These are phyloP conservation scores for Diutina sp. DNA, from an alignment of 1,139 yeast species.

Conservation along the genomic window DNA sequence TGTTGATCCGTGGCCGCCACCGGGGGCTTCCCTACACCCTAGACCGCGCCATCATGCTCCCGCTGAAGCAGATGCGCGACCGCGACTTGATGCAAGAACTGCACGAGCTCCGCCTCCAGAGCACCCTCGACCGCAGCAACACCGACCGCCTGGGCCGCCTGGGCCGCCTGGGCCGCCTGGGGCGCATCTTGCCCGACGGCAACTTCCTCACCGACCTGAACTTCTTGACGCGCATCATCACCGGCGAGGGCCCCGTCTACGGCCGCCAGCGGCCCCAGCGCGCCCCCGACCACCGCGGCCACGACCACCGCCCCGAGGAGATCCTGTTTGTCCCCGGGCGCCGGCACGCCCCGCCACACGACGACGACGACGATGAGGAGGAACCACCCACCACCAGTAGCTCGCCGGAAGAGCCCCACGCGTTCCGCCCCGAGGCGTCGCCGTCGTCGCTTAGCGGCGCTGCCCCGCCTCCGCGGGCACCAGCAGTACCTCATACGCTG, in stretches of 20 bases:
- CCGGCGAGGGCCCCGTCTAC: background rate
- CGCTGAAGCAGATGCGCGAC: slow-evolving; percentile 53
- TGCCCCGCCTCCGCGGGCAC: too few relatives aligned
- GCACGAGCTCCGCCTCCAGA: slow-evolving; percentile 17
- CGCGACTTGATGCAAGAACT: slow-evolving; percentile 59
- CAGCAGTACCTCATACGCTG: too few relatives aligned
- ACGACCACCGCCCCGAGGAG: background rate
- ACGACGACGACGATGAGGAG: background rate
- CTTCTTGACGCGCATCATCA: background rate
- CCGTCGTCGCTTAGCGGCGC: too few relatives aligned
- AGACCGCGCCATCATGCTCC: slow-evolving; percentile 89
- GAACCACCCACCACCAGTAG: background rate
- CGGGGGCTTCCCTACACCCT: slow-evolving; percentile 92
- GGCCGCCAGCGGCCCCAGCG: background rate
- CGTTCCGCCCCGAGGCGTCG: too few relatives aligned
- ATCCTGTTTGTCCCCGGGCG: background rate
- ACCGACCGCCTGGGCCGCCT: background rate
- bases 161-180: background rate
- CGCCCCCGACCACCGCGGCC: background rate
- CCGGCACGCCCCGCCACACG: background rate
- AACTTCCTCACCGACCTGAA: background rate
- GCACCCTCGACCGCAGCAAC: background rate
- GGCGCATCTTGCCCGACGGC: background rate
- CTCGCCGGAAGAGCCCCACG: too few relatives aligned
- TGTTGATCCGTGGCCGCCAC: slow-evolving; percentile 91